phyloP scores from a whole-genome alignment of 352 stramenopile species.

The Paralagenidium karlingii region DNA sequence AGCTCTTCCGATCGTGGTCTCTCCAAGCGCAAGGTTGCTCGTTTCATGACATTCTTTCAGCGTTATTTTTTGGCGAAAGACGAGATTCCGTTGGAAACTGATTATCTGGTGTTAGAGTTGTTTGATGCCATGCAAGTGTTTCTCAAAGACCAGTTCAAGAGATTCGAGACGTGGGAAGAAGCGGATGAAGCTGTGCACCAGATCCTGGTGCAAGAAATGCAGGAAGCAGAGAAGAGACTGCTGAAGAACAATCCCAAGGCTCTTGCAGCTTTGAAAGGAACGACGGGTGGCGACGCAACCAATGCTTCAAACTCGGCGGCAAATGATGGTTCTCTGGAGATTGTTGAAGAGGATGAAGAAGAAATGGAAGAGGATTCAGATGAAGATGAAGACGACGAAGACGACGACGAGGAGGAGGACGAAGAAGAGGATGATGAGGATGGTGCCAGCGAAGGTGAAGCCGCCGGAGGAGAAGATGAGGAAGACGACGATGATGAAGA shows the following conservation, averaged over 20 bases:
- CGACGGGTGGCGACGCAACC: not conserved
- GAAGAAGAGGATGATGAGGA: constrained; percentile 56
- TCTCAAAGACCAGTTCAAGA: constrained; percentile 56
- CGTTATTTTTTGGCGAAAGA: constrained; percentile 94
- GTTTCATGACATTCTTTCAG: constrained; percentile 91
- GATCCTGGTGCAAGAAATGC: constrained; percentile 49
- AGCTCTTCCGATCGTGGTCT: constrained; percentile 81
- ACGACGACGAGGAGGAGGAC: constrained; percentile 6
- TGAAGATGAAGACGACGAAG: constrained; percentile 15
- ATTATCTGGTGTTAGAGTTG: constrained; percentile 83
- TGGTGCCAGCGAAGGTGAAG: constrained; percentile 5
- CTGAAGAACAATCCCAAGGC: constrained; percentile 38
- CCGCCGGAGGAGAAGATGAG: constrained; percentile 34
- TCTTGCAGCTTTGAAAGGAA: constrained; percentile 2
- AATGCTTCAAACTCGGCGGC: constrained; percentile 29
- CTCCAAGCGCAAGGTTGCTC: constrained; percentile 71
- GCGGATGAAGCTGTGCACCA: constrained; percentile 37
- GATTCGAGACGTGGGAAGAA: constrained; percentile 67
- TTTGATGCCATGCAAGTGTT: constrained; percentile 44
- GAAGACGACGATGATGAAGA: constrained; percentile 50
- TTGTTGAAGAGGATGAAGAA: constrained; percentile 17
- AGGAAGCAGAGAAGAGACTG: constrained; percentile 44
- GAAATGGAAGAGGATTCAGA: constrained; percentile 31
- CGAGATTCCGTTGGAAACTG: constrained; percentile 89
- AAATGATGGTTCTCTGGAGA: too few relatives aligned